Evolutionary conservation across 1,139 yeast species (phyloP).

Genomic region (Taiozyma sp.): DNA sequence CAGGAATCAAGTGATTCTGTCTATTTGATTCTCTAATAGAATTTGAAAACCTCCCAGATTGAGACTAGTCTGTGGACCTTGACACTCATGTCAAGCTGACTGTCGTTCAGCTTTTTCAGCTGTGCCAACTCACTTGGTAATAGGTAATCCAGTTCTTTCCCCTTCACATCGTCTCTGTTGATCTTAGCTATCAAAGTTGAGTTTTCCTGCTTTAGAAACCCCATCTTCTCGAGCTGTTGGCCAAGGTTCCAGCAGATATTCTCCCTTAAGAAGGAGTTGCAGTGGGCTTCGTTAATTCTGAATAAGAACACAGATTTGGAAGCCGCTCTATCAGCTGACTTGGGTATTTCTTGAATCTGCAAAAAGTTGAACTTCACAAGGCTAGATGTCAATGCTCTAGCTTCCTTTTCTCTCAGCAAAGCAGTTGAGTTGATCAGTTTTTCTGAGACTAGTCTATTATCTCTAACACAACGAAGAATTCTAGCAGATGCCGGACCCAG

Average conservation of each 20-base stretch:
- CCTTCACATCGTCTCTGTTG: constrained; percentile 85
- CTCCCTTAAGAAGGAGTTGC: constrained; percentile 44
- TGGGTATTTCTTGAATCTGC: constrained; percentile 87
- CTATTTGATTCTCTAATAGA: constrained; percentile 14
- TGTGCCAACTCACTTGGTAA: constrained; percentile 72
- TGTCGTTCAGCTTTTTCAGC: constrained; percentile 51
- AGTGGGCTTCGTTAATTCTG: constrained; percentile 56
- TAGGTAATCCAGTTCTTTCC: constrained; percentile 69
- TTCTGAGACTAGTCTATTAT: constrained; percentile 72
- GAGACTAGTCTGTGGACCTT: constrained; percentile 50
- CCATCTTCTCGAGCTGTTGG: constrained; percentile 50
- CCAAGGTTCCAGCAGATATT: constrained; percentile 66
- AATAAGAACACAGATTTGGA: constrained; percentile 81
- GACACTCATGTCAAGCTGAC: constrained; percentile 49
- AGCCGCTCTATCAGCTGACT: constrained; percentile 89
- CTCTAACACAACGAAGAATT: constrained; percentile 61
- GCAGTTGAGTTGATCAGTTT: constrained; percentile 75
- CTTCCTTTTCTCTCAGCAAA: constrained; percentile 68
- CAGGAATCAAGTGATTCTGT: neutral
- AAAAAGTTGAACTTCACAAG: constrained; percentile 53
- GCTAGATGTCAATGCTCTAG: constrained; percentile 56
- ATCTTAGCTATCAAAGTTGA: constrained; percentile 69
- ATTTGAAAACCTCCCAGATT: constrained; percentile 46
- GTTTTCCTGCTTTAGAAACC: constrained; percentile 54
- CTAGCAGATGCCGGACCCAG: constrained; percentile 56